Evolutionary conservation across 306 rosid genomes (phyloP), one percentile per base, ranked within the genome.

Genomic region (Begonia masoniana): DNA sequence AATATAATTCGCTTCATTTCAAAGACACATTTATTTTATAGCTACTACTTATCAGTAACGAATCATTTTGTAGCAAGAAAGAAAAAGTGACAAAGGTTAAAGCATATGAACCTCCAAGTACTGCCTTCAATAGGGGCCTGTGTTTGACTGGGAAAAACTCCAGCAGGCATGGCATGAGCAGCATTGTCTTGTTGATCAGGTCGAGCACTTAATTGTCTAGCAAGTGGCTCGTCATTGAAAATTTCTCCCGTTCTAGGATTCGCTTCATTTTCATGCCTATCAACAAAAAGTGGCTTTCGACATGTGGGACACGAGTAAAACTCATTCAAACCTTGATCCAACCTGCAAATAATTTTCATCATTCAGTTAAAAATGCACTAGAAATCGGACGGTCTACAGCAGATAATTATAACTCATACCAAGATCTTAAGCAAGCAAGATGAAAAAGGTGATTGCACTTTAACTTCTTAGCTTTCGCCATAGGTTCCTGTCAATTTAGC

Each of bases 391-490:
- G 6, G 7, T 17, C 14, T 13, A 48, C 12, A 7, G 45, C 36
- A 59, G n/a, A 59, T 31, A 23, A 54, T 21, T 15, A 31, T 42
- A 24, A 63, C 66, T 21, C 84, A 64, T 83, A 86, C 99, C 99
- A 86, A 58, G 99, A 86, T 86, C 99, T 86, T 73, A 86, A 79
- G 71, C 99, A 92, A 2, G 93, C 86, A 65, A 92, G 96, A 77
- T 92, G 99, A 78, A 86, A 92, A 62, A 92, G 96, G 74, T 92
- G 99, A 64, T 75, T 77, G 84, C 99, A 92, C 71, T 75, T 72
- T 47, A 92, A 75, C 72, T 62, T 92, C 72, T 92, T 92, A 9
- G 96, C 96, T 88, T 83, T 92, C 13, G 93, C 96, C 99, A 92
- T 92, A n/a, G 99, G 84, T 73, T 92, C 99, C 99, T 92, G 74